These are phyloP conservation scores for Kluyveromyces dobzhanskii DNA, from an alignment of 805 yeast genomes.

Conservation along the genomic window DNA sequence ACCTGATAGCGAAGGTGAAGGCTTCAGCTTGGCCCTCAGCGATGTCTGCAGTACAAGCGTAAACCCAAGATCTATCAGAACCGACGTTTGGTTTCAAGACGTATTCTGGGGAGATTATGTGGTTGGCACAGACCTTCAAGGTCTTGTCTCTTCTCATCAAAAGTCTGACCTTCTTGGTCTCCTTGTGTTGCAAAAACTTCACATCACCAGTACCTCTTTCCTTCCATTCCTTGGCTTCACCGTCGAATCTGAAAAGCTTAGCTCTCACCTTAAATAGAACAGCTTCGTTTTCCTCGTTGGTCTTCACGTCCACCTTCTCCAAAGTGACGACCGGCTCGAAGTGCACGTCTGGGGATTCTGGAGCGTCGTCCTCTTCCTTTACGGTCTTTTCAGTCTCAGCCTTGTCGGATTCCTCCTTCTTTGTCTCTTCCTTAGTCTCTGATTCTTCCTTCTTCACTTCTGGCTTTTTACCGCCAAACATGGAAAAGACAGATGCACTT, in stretches of 20 bases:
- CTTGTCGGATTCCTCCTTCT: constrained; percentile 19
- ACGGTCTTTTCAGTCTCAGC: constrained; percentile 18
- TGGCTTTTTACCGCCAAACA: constrained; percentile 89
- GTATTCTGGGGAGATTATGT: constrained; percentile 75
- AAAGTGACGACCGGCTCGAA: constrained; percentile 94
- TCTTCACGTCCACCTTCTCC: constrained; percentile 93
- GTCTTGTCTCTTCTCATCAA: constrained; percentile 99
- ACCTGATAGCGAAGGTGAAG: constrained; percentile 92
- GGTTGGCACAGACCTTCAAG: constrained; percentile 96
- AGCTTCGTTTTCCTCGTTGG: constrained; percentile 88
- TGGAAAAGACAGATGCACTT: constrained; percentile 76
- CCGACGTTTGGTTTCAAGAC: constrained; percentile 88
- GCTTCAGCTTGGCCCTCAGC: constrained; percentile 96
- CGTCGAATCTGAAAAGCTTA: constrained; percentile 83
- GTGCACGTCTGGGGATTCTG: constrained; percentile 53
- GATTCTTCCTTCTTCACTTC: constrained; percentile 42
- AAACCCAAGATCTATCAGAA: constrained; percentile 97
- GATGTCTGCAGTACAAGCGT: constrained; percentile 86
- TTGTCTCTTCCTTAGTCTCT: constrained; percentile 25
- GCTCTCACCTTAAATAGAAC: constrained; percentile 83
- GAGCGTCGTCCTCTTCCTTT: constrained; percentile 33
- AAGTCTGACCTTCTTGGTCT: constrained; percentile 72
- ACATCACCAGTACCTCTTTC: constrained; percentile 99
- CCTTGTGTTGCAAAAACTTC: constrained; percentile 86
- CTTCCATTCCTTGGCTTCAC: constrained; percentile 90